Conservation (phyloP, 2,329 filamentous ascomycete species). For the Albifimbria verrucaria region DNA sequence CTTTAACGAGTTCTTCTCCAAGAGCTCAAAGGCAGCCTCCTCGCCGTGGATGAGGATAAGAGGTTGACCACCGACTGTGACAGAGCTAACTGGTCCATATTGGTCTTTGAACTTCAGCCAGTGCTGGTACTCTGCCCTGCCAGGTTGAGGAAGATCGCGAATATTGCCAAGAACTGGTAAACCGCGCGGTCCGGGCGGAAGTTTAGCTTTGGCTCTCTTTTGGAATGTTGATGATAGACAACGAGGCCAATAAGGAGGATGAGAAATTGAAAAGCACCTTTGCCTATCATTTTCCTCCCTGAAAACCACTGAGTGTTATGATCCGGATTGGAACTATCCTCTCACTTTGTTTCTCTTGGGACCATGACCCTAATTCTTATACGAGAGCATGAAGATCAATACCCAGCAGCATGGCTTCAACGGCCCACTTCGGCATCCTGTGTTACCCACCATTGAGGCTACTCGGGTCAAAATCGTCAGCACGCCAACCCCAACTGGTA, state of each 20-base stretch:
- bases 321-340: too few species aligned
- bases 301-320: too few species aligned
- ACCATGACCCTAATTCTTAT: too few species aligned
- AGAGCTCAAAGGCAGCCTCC: constrained; percentile 28
- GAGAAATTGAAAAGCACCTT: background rate
- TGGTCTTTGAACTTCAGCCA: constrained; percentile 32
- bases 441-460: too few species aligned
- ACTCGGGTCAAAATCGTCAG: too few species aligned
- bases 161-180: constrained; percentile 45
- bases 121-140: constrained; percentile 26
- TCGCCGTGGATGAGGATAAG: constrained; percentile 39
- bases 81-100: constrained; percentile 25
- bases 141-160: constrained; percentile 36
- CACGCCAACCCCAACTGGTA: too few species aligned
- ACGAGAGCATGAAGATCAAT: too few species aligned
- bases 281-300: background rate
- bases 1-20: constrained; percentile 22
- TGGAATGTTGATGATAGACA: background rate
- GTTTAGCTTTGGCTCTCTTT: background rate
- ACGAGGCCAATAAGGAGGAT: background rate
- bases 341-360: too few species aligned
- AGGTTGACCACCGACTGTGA: constrained; percentile 25
- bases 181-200: constrained; percentile 25
- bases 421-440: too few species aligned
- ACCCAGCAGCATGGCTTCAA: too few species aligned